A percentile compares a stretch with the other conserved stretches of the same genome.
Conservation (phyloP, 2,329 filamentous ascomycete genomes). For the Scytalidium sp. region DNA sequence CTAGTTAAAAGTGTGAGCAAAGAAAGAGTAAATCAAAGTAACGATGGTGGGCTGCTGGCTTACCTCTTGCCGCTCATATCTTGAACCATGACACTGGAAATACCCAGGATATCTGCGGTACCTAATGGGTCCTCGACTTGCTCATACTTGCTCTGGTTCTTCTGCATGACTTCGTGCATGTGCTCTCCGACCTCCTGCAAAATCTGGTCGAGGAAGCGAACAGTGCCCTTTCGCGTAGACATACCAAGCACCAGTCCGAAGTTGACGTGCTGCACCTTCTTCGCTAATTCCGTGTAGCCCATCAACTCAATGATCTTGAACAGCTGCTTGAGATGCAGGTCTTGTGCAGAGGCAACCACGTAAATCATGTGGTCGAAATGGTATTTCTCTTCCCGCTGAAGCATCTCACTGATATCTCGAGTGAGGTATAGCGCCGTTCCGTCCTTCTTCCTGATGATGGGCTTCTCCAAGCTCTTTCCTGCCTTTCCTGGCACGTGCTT, state of each 20-base stretch:
- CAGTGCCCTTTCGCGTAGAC: conserved; percentile 70
- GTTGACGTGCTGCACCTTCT: conserved; percentile 70
- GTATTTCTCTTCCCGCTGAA: conserved; percentile 62
- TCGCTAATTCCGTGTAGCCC: conserved; percentile 63
- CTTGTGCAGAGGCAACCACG: conserved; percentile 70
- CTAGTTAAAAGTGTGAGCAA: conserved; percentile 28
- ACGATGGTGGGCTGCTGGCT: conserved; percentile 18
- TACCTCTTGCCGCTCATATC: conserved; percentile 95
- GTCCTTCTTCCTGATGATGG: conserved; percentile 69
- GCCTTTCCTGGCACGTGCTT: conserved; percentile 64
- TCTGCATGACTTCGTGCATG: conserved; percentile 97
- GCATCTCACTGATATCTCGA: conserved; percentile 71
- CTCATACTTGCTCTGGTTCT: conserved; percentile 85
- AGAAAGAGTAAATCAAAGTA: not conserved
- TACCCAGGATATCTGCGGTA: conserved; percentile 84
- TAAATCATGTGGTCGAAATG: conserved; percentile 79
- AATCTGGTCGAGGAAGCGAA: conserved; percentile 71
- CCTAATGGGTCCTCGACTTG: conserved; percentile 82
- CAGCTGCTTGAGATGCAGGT: conserved; percentile 69
- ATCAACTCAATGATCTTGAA: conserved; percentile 76
- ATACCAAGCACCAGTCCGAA: conserved; percentile 71
- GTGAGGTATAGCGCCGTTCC: conserved; percentile 77
- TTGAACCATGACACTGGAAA: conserved; percentile 95
- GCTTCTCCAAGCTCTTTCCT: conserved; percentile 67
- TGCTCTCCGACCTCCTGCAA: conserved; percentile 79